phyloP scores from a whole-genome alignment of 1,139 yeast genomes.

The Suhomyces coccinellae region DNA sequence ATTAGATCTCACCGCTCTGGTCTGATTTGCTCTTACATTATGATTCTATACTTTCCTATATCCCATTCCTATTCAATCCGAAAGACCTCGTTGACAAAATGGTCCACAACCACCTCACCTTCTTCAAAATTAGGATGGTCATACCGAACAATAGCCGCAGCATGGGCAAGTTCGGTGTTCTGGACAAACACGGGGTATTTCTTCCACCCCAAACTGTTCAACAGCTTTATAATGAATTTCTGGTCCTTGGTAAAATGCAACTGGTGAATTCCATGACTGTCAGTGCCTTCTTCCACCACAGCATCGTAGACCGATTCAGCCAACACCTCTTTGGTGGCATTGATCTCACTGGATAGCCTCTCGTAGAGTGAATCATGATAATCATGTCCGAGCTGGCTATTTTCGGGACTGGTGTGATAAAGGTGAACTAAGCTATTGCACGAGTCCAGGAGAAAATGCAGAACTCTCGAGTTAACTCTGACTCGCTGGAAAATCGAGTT shows the following conservation, averaged over 20 bases:
- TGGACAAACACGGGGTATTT: slow-evolving; percentile 72
- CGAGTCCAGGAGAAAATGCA: slow-evolving; percentile 29
- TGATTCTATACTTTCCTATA: too few species aligned
- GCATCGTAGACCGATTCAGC: slow-evolving; percentile 65
- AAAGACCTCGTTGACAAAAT: slow-evolving; percentile 49
- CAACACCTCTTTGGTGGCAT: slow-evolving; percentile 23
- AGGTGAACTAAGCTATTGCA: slow-evolving; percentile 34
- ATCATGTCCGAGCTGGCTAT: background rate
- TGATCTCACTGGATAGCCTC: slow-evolving; percentile 14
- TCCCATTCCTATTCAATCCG: background rate
- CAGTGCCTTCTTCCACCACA: slow-evolving; percentile 33
- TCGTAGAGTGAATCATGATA: slow-evolving; percentile 13
- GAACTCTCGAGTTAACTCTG: slow-evolving; percentile 35
- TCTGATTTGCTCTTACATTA: too few species aligned
- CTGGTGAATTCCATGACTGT: background rate
- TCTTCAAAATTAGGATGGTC: slow-evolving; percentile 56
- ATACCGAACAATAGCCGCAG: slow-evolving; percentile 75
- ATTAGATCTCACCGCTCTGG: too few species aligned
- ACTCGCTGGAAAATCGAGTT: slow-evolving; percentile 45
- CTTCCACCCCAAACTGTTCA: slow-evolving; percentile 64
- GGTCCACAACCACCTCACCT: slow-evolving; percentile 66
- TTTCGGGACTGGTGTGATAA: slow-evolving; percentile 16
- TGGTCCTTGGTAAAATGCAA: slow-evolving; percentile 47
- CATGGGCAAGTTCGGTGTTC: slow-evolving; percentile 67
- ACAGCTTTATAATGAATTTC: slow-evolving; percentile 49